A percentile compares a stretch with the other conserved stretches of the same genome.
phyloP scores from a whole-genome alignment of 208 protist genomes.

The Kentomonas sorsogonicus region DNA sequence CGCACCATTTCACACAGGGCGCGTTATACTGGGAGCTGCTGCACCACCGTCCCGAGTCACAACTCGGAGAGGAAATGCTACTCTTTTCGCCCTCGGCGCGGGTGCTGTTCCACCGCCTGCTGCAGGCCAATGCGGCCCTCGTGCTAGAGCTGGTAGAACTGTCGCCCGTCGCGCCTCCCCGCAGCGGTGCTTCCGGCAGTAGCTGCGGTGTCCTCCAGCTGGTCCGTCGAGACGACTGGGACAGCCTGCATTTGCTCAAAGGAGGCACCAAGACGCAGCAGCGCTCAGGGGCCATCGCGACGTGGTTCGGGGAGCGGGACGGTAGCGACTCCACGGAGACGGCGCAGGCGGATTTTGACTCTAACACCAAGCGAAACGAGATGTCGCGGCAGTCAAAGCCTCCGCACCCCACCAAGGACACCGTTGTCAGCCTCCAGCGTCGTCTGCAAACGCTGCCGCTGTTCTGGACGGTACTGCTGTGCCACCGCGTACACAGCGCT shows the following conservation, averaged over 20 bases:
- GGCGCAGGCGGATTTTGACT: too few species aligned
- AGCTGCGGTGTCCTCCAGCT: neutral
- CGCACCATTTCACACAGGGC: slow-evolving; percentile 55
- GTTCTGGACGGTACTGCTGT: slow-evolving; percentile 55
- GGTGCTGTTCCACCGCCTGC: slow-evolving; percentile 24
- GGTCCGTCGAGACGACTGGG: slow-evolving; percentile 6
- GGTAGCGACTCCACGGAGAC: too few species aligned
- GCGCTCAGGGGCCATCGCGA: neutral
- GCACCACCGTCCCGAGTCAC: too few species aligned
- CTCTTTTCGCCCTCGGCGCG: slow-evolving; percentile 15
- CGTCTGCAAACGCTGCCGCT: slow-evolving; percentile 64
- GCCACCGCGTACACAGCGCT: slow-evolving; percentile 15
- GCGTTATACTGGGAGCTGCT: slow-evolving; percentile 56
- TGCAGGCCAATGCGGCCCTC: slow-evolving; percentile 38
- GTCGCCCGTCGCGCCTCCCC: too few species aligned
- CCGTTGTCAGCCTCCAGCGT: slow-evolving; percentile 54
- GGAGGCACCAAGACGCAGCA: neutral
- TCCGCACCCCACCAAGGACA: too few species aligned
- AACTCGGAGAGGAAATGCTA: too few species aligned
- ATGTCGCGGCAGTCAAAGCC: too few species aligned
- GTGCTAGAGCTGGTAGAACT: slow-evolving; percentile 7
- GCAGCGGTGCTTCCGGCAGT: neutral
- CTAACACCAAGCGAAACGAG: too few species aligned
- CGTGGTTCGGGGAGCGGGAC: slow-evolving; percentile 3
- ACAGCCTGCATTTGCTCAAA: neutral